phyloP scores from a whole-genome alignment of 306 rosid genomes.

The Morella rubra region DNA sequence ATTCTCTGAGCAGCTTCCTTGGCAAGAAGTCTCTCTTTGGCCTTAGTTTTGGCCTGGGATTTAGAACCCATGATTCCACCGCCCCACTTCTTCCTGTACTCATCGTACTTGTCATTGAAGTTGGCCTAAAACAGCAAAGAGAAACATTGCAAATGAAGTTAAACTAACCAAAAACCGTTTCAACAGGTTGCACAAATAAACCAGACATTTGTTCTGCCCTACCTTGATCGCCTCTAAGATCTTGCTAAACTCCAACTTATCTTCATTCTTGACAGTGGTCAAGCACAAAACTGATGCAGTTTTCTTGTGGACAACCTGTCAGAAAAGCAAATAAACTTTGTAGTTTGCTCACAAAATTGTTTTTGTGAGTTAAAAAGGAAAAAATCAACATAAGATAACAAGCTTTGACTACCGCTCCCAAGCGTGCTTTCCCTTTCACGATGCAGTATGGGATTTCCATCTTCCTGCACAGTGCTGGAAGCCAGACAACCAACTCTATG shows the following conservation, averaged over 20 bases:
- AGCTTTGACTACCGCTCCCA: constrained; percentile 54
- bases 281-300: constrained; percentile 78
- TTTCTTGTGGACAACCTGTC: constrained; percentile 72
- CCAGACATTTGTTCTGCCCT: background rate
- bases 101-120: constrained; percentile 84
- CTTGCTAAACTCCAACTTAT: constrained; percentile 73
- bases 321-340: background rate
- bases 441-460: constrained; percentile 92
- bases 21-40: constrained; percentile 67
- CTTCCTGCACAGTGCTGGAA: constrained; percentile 81
- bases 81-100: constrained; percentile 80
- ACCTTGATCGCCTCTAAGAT: constrained; percentile 83
- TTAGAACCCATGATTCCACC: constrained; percentile 92
- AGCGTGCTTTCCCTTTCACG: constrained; percentile 81
- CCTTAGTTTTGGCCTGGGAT: constrained; percentile 78
- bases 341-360: background rate
- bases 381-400: background rate
- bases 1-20: constrained; percentile 84
- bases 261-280: constrained; percentile 83
- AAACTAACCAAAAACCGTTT: background rate
- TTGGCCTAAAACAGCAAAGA: constrained; percentile 51
- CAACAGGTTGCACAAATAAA: background rate
- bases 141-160: background rate
- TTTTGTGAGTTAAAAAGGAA: background rate
- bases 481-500: constrained; percentile 83